These are phyloP conservation scores for Vairimorpha ceranae DNA, from an alignment of 371 early-diverging fungal genomes.

Conservation along the genomic window DNA sequence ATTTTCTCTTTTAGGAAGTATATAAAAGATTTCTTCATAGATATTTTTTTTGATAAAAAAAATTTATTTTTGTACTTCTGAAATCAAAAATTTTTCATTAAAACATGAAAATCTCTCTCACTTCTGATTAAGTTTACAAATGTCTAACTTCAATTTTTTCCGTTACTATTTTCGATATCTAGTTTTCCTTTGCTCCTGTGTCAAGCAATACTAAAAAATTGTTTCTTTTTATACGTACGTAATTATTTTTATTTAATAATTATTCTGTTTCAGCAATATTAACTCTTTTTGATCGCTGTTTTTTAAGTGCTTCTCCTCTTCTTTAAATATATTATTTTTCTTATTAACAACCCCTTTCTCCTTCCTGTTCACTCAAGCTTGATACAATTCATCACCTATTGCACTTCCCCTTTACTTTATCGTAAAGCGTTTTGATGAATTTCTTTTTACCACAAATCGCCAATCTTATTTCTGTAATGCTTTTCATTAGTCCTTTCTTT, in stretches of 20 bases:
- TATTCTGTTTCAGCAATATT: neutral
- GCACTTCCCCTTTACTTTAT: neutral
- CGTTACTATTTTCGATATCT: neutral
- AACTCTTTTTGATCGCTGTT: neutral
- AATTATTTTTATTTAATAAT: neutral
- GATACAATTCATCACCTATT: neutral
- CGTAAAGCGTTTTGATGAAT: neutral
- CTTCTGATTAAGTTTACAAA: neutral
- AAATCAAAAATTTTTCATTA: neutral
- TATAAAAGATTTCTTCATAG: neutral
- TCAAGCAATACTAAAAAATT: neutral
- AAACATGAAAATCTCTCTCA: neutral
- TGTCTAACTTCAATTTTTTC: neutral
- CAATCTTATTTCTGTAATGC: neutral
- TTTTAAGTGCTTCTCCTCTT: neutral
- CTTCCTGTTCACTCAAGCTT: neutral
- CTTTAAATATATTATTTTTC: neutral
- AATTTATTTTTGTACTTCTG: neutral
- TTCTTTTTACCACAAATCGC: neutral
- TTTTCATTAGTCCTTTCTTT: neutral
- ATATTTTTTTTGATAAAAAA: neutral
- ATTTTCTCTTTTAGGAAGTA: slow-evolving; percentile 3
- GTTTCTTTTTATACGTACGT: neutral
- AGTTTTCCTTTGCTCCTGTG: neutral
- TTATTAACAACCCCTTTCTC: neutral